A percentile compares a stretch with the other conserved stretches of the same genome.
Conservation (phyloP, 495 filamentous ascomycete genomes). For the Aspergillus panamensis region DNA sequence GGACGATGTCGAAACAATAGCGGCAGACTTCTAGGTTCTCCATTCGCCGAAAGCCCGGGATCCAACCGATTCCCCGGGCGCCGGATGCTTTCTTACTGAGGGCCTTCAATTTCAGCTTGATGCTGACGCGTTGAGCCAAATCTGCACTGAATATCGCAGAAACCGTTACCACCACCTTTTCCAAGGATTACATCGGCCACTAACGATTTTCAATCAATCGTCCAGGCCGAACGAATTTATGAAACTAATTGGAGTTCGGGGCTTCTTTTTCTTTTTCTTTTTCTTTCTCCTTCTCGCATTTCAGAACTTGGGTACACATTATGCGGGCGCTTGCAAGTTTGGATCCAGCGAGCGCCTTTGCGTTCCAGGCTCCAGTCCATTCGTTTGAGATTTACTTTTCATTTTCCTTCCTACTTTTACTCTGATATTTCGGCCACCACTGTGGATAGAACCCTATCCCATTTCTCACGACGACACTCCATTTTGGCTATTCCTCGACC, state of each 20-base stretch:
- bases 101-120: constrained; percentile 5
- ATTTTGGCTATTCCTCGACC: neutral
- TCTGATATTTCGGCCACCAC: neutral
- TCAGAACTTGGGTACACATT: constrained; percentile 11
- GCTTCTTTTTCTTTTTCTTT: neutral
- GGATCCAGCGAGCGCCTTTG: neutral
- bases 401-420: neutral
- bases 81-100: constrained; percentile 70
- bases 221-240: constrained; percentile 15
- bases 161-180: neutral
- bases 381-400: constrained; percentile 21
- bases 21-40: constrained; percentile 42
- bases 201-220: constrained; percentile 7
- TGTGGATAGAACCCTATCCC: constrained; percentile 1
- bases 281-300: constrained; percentile 4
- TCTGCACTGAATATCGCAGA: neutral
- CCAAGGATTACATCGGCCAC: neutral
- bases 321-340: constrained; percentile 7
- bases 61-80: constrained; percentile 55
- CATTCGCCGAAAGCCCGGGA: constrained; percentile 53
- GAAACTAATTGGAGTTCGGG: constrained; percentile 15
- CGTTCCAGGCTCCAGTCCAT: constrained; percentile 12
- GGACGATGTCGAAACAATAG: constrained; percentile 52
- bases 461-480: neutral
- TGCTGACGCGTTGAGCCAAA: constrained; percentile 3